Conservation (phyloP, 1,139 yeast genomes). For the Insectozyma bohioensis region DNA sequence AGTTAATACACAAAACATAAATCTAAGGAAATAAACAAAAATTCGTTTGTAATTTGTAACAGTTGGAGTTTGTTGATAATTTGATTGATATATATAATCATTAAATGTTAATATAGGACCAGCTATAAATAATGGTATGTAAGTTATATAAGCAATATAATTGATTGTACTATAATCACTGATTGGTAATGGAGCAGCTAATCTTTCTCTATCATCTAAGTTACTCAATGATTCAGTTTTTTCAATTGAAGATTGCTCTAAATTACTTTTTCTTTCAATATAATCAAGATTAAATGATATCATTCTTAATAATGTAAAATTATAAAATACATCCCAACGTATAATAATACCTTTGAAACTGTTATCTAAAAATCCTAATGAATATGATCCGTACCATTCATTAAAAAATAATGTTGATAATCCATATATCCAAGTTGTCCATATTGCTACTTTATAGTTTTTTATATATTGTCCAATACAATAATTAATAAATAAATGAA, state of each 20-base stretch:
- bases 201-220: constrained; percentile 64
- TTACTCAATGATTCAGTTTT: constrained; percentile 18
- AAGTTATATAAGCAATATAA: constrained; percentile 73
- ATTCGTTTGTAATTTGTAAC: constrained; percentile 51
- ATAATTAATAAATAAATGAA: constrained; percentile 58
- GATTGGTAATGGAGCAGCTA: constrained; percentile 61
- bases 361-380: constrained; percentile 55
- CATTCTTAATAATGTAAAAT: constrained; percentile 82
- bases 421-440: constrained; percentile 74
- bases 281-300: constrained; percentile 82
- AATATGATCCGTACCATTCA: constrained; percentile 59
- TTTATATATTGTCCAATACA: constrained; percentile 47
- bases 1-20: constrained; percentile 68
- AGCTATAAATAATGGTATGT: constrained; percentile 89
- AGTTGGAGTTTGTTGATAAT: constrained; percentile 37
- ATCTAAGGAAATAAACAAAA: constrained; percentile 61
- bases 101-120: constrained; percentile 95
- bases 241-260: constrained; percentile 13
- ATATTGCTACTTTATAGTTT: constrained; percentile 28
- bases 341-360: constrained; percentile 72
- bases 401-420: constrained; percentile 73
- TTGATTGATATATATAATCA: constrained; percentile 78
- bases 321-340: constrained; percentile 96
- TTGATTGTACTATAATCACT: constrained; percentile 60
- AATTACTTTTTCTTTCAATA: constrained; percentile 41